Evolutionary conservation across 352 stramenopile species (phyloP), one percentile per base, ranked within the genome.

Genomic region (Phytophthora ramorum): DNA sequence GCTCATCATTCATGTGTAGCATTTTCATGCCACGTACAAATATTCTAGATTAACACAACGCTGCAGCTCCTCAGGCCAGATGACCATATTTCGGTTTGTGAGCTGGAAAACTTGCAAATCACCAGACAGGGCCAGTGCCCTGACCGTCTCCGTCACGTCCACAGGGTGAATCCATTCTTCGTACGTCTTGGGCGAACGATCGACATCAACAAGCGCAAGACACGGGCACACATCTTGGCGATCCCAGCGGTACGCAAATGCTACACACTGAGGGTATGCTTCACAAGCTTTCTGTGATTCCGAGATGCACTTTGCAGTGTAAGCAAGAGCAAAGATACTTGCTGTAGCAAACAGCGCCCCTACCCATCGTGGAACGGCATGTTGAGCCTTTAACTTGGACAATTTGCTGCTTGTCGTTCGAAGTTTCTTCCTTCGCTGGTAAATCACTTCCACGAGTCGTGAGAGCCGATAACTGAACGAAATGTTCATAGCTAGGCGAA

Each of bases 161-260:
- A 52, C 13, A 1, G 49, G 47, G 13, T 68, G 28, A 0, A 59
- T 28, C 52, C 63, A 66, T 14, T 73, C 55, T 14, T 61, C 44
- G 24, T 69, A 77, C 7, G 40, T 68, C 17, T 54, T 64, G 0
- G 57, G 64, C 5, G 56, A 44, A 32, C 57, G 12, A 12, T 76
- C 48, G 3, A 58, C 20, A 43, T 85, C 67, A 26, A 86, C 69
- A 22, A 72, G 66, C 5, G 66, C 63, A 1, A 81, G 44, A 14
- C 77, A 86, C 1, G 71, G 66, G 32, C 77, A 85, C 4, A 45
- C 17, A 4, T 62, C 57, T 8, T 43, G 20, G 5, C 44, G 43
- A 19, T 47, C 3, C 66, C 69, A 58, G 3, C 69, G 50, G 38
- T 69, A 63, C 22, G 53, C 41, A 17, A 45, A 59, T 1, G 37